Base-by-base conservation (phyloP, 148 eudicot species). In the Camellia japonica region DNA sequence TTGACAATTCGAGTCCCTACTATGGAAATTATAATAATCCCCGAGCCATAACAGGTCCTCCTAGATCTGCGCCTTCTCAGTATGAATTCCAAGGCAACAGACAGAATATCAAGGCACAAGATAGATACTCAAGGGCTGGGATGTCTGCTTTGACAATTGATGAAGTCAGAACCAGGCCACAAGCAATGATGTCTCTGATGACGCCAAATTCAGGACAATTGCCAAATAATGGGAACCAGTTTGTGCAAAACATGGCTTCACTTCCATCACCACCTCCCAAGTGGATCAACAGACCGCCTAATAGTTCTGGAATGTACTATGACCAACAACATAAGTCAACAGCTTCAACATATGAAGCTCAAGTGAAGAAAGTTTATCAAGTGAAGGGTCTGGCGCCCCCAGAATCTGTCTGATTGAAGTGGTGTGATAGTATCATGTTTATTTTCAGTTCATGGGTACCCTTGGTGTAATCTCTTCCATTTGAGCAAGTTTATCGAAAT, bases 241-340 rank as follows among this genome's bases (percentile, higher is more conserved):
- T 59, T 65, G 75, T 58, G 66, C 91, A 88, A 59, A 88, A 82
- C 62, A 64, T 62, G 2, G 88, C 81, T 77, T 84, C 83, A 59
- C 90, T 84, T 65, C 98, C 98, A 52, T 78, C 93, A 8, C 99
- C 98, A n/a, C 97, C 98, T 65, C 66, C 78, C 3, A 86, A 87
- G 73, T 92, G 97, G 97, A 90, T 91, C 42, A 85, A 80, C 71
- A 88, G 86, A 43, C 77, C 83, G 7, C 78, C 60, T 52, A 87
- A 86, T 79, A 80, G 75, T 65, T 20, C 43, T 23, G 75, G 79
- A 66, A 73, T 80, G 79, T 55, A 81, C 68, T 75, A 44, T 62
- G 74, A 77, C 38, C 87, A 79, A 66, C 88, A 82, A 68, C 88
- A 88, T 64, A 73, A 46, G 41, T 77, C 81, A 56, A 42, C 78